Evolutionary conservation across 176 grass and related monocot genomes (phyloP).

Genomic region (Dactylis glomerata): DNA sequence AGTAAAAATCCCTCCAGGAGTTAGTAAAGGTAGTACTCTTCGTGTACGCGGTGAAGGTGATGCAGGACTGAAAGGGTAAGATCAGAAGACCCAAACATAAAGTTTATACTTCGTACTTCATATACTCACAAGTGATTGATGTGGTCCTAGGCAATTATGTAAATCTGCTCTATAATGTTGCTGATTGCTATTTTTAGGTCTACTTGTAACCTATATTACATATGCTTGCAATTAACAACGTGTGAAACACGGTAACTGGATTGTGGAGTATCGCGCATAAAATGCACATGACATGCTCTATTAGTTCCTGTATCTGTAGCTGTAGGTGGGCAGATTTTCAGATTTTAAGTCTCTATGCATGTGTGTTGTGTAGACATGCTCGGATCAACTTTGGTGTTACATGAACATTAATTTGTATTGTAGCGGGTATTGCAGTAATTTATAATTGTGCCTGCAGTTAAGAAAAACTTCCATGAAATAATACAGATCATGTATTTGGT

Average conservation of each 20-base stretch:
- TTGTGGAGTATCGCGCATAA: neutral
- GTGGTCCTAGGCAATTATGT: constrained; percentile 10
- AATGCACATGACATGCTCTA: neutral
- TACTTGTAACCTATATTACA: neutral
- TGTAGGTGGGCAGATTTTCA: too few species aligned
- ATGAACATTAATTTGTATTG: neutral
- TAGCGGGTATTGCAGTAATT: neutral
- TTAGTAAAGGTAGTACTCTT: constrained; percentile 98
- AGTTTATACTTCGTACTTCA: neutral
- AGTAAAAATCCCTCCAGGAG: constrained; percentile 92
- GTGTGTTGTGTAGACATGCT: neutral
- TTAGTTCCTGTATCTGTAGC: neutral
- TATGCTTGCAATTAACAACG: neutral
- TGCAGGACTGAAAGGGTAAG: constrained; percentile 96
- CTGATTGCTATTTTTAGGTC: neutral
- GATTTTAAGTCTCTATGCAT: neutral
- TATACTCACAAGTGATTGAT: constrained; percentile 13
- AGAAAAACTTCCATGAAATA: constrained; percentile 7
- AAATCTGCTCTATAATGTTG: neutral
- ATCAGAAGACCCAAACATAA: constrained; percentile 14
- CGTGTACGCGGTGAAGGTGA: constrained; percentile 98
- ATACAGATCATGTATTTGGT: neutral
- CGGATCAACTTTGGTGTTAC: too few species aligned
- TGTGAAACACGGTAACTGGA: neutral
- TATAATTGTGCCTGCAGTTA: neutral